Conservation (phyloP, 768 basidiomycete genomes). For the Tricholoma saponaceum region DNA sequence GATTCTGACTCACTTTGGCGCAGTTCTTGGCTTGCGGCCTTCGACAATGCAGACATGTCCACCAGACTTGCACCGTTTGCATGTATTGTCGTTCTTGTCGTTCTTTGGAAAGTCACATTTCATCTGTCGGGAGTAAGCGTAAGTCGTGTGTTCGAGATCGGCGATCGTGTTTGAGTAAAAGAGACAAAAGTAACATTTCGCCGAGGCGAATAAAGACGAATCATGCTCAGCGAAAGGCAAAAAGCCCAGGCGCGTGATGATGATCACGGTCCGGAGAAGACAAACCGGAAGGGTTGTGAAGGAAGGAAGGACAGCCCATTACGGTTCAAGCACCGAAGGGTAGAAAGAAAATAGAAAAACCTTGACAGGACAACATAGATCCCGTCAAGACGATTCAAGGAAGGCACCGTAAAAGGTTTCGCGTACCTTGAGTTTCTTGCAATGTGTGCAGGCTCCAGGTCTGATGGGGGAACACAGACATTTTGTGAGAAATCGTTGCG, state of each 20-base stretch:
- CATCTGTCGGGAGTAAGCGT: constrained; percentile 49
- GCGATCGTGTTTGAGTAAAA: background rate
- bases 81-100: constrained; percentile 69
- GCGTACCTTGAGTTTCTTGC: constrained; percentile 84
- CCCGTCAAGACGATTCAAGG: constrained; percentile 11
- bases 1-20: constrained; percentile 72
- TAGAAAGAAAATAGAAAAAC: constrained; percentile 7
- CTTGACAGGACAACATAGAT: constrained; percentile 8
- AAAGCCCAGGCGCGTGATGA: background rate
- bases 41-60: constrained; percentile 82
- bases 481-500: constrained; percentile 1
- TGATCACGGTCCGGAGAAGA: background rate
- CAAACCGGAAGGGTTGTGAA: constrained; percentile 6
- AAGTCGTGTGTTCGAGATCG: constrained; percentile 3
- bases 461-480: constrained; percentile 33
- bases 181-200: background rate
- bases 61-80: constrained; percentile 68
- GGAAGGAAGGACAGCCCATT: constrained; percentile 12
- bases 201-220: too few relatives aligned
- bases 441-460: constrained; percentile 80
- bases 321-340: constrained; percentile 6
- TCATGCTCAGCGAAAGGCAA: background rate
- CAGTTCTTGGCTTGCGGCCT: constrained; percentile 72
- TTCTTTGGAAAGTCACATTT: constrained; percentile 77
- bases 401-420: constrained; percentile 8